These are phyloP conservation scores for Aspergillus jensenii DNA, from an alignment of 2,329 filamentous ascomycete species.

Conservation along the genomic window DNA sequence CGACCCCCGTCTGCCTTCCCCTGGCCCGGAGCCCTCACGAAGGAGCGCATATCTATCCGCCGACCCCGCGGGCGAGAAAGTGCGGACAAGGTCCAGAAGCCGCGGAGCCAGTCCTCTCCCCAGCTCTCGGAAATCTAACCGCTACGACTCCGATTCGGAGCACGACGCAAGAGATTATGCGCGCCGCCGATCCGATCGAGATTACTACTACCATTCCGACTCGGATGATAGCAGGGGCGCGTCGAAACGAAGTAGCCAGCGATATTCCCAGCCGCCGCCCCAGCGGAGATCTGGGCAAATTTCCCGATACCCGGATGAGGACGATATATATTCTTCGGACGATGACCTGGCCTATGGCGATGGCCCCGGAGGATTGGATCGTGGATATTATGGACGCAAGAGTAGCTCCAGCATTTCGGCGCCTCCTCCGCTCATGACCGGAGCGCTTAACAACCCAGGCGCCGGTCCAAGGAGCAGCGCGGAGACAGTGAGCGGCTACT, in stretches of 20 bases:
- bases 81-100: constrained; percentile 21
- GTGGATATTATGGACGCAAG: constrained; percentile 18
- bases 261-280: constrained; percentile 21
- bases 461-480: constrained; percentile 8
- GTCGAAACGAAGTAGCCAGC: constrained; percentile 12
- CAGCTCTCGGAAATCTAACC: constrained; percentile 20
- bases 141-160: constrained; percentile 26
- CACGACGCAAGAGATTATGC: constrained; percentile 20
- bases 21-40: constrained; percentile 26
- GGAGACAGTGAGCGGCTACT: constrained; percentile 25
- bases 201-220: constrained; percentile 29
- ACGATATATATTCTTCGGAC: constrained; percentile 29
- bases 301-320: constrained; percentile 25
- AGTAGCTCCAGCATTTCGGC: constrained; percentile 9
- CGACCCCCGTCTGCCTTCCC: constrained; percentile 36
- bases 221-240: constrained; percentile 18
- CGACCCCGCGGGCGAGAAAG: constrained; percentile 28
- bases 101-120: constrained; percentile 18
- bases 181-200: constrained; percentile 17
- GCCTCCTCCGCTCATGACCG: constrained; percentile 18
- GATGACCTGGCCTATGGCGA: constrained; percentile 43
- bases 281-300: constrained; percentile 23
- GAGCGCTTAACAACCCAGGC: constrained; percentile 16
- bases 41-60: constrained; percentile 27
- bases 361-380: constrained; percentile 15